Evolutionary conservation across 2,329 filamentous ascomycete species (phyloP), one percentile per base, ranked within the genome.

Genomic region (Byssoonygena ceratinophila): DNA sequence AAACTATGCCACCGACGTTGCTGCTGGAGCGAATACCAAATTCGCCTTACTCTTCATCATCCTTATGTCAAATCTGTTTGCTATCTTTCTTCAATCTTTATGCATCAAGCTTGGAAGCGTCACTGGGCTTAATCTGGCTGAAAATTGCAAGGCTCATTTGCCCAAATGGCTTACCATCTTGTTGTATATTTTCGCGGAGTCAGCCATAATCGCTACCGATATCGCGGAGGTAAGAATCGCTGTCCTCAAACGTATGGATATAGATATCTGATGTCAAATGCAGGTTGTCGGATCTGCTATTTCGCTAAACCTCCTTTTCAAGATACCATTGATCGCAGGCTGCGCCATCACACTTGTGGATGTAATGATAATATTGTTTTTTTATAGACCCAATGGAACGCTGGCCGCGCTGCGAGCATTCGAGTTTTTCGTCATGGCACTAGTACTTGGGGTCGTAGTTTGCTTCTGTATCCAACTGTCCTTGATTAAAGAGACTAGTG

Each of bases 181-280:
- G 16, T 69, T 86, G 2, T 86, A 85, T 60, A 64, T 74, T 18
- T 70, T 86, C 57, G 78, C 82, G 1, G 83, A 86, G 64, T 68
- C 76, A 3, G 82, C 83, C 55, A 86, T 86, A 53, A 80, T 86
- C 50, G 83, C 83, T 0, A 86, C 83, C 0, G 83, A 86, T 63
- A 80, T 86, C 57, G 82, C 82, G 53, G 82, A 85, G 68, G 78
- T 77, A 60, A 58, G 67, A 23, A 20, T 47, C n/a, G 18, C 31
- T 40, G 5, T n/a, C 23, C 51, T 46, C 41, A 11, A 27, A 23
- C 8, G 23, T 12, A 6, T 40, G 37, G 11, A 7, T n/a, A 39
- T 32, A 7, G 2, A n/a, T 31, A 8, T 31, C 40, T 27, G n/a
- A 25, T 14, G 7, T 16, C 32, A 7, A 55, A 27, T 48, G 44